Percentiles rank a stretch among this genome's conserved stretches.
Evolutionary conservation across 306 rosid genomes (phyloP).

Genomic region (Lathyrus sativus): DNA sequence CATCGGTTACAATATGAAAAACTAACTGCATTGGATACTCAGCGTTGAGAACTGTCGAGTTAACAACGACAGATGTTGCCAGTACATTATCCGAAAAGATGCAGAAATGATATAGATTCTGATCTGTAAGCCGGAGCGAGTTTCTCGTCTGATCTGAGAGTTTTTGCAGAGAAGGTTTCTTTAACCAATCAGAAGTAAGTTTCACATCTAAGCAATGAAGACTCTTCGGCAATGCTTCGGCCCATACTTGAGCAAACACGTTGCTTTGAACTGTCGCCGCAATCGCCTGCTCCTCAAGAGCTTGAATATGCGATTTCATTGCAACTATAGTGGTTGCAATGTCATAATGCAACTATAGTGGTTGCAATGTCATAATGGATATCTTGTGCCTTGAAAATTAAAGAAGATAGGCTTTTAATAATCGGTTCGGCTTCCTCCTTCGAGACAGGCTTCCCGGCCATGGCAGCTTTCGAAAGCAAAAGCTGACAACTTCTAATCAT

Average conservation of each 20-base stretch:
- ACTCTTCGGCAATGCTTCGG: slow-evolving; percentile 86
- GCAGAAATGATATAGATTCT: slow-evolving; percentile 87
- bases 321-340: slow-evolving; percentile 91
- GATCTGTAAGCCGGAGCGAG: slow-evolving; percentile 70
- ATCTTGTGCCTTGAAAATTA: slow-evolving; percentile 82
- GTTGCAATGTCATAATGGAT: slow-evolving; percentile 86
- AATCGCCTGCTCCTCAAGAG: slow-evolving; percentile 86
- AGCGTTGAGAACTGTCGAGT: slow-evolving; percentile 74
- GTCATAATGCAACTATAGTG: too few species aligned
- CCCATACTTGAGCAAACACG: slow-evolving; percentile 76
- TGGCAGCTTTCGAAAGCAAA: slow-evolving; percentile 84
- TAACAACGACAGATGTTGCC: slow-evolving; percentile 79
- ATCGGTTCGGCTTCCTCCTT: slow-evolving; percentile 82
- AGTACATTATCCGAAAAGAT: slow-evolving; percentile 85
- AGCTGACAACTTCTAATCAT: slow-evolving; percentile 86
- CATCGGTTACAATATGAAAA: slow-evolving; percentile 81
- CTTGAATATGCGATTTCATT: slow-evolving; percentile 93
- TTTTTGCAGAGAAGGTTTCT: slow-evolving; percentile 49
- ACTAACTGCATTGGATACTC: slow-evolving; percentile 77
- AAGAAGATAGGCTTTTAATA: slow-evolving; percentile 69
- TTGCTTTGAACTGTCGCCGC: slow-evolving; percentile 77
- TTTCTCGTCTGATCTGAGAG: slow-evolving; percentile 57
- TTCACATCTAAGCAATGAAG: slow-evolving; percentile 80
- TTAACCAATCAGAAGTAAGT: slow-evolving; percentile 79
- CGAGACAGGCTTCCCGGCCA: slow-evolving; percentile 69